Conservation (phyloP, 192 early-diverging fungal species). For the Endogone sp. region DNA sequence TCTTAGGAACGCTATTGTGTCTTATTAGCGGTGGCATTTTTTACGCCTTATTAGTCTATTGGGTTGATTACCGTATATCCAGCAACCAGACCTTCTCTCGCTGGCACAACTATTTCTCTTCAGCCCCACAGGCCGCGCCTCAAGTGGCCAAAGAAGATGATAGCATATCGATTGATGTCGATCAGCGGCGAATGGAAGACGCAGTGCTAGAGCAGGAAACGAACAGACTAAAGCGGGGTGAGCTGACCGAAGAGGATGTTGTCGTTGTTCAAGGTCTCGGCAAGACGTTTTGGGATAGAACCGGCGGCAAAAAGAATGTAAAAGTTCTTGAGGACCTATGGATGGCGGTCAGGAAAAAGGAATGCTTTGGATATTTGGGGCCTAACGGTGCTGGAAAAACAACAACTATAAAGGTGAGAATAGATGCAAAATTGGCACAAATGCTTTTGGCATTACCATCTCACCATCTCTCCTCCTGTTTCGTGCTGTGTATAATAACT, state of each 20-base stretch:
- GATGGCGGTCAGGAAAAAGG: slow-evolving; percentile 38
- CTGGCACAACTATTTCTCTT: not conserved
- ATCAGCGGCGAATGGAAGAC: slow-evolving; percentile 7
- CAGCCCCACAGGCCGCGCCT: not conserved
- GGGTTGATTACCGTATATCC: slow-evolving; percentile 25
- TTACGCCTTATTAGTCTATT: slow-evolving; percentile 20
- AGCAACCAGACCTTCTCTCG: not conserved
- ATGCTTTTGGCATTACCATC: too few relatives aligned
- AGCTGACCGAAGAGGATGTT: slow-evolving; percentile 23
- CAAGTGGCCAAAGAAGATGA: not conserved
- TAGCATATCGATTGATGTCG: not conserved
- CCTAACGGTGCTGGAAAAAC: slow-evolving; percentile 39
- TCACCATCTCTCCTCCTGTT: too few relatives aligned
- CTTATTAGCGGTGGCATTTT: slow-evolving; percentile 57
- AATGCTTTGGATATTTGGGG: slow-evolving; percentile 24
- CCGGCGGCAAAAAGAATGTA: slow-evolving; percentile 22
- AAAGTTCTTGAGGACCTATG: slow-evolving; percentile 35
- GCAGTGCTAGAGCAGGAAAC: slow-evolving; percentile 28
- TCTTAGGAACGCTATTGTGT: slow-evolving; percentile 61
- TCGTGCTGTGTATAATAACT: slow-evolving; percentile 3
- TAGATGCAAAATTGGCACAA: too few relatives aligned
- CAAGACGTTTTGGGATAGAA: slow-evolving; percentile 13
- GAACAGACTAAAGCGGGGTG: slow-evolving; percentile 16
- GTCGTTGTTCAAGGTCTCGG: slow-evolving; percentile 29
- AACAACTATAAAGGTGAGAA: not conserved